Base-by-base conservation (phyloP, 148 eudicot species). In the Fallopia convolvulus region DNA sequence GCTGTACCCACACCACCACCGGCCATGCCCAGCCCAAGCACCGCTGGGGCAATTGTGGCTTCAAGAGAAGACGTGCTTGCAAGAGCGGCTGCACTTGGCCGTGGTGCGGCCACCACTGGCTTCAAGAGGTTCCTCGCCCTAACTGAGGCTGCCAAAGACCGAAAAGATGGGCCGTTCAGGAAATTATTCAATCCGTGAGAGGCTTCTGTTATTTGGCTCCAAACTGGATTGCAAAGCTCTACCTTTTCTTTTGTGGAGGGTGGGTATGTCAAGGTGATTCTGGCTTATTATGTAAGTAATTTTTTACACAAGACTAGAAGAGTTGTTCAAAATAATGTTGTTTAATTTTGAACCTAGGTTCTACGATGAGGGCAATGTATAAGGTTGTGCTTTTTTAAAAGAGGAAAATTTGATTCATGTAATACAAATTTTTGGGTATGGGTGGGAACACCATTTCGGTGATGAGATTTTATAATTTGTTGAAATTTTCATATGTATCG, bases 21-120 rank as follows among this genome's bases (percentile, higher is more conserved):
- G 0, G 30, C 81, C 32, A 61, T 84, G 0, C 30, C 77, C 13
- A 82, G 41, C 76, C 82, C 87, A 47, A 84, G 82, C 74, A 56
- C 85, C 4, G 75, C 85, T 55, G 85, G 79, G 33, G 76, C 87
- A 36, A 81, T 85, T n/a, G 87, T 44, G 47, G 47, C 89, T 47
- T 89, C 95, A 42, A 85, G 93, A 76, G 99, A 95, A 80, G 99
- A 95, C 47, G 93, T 95, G 70, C 90, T 95, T 6, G 88, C 97
- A 11, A 89, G 99, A 80, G 99, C 97, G 47, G 97, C 99, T 20
- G 99, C 99, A 4, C 90, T 95, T 4, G 99, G 99, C 3, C 86
- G 97, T 83, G 99, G 97, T 68, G 97, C 97, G 2, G 96, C 97
- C 30, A 91, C 97, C 33, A 95, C 96, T 0, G 97, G 97, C 17